phyloP scores from a whole-genome alignment of 2,329 filamentous ascomycete species.

The Amesomyces nigricolor region DNA sequence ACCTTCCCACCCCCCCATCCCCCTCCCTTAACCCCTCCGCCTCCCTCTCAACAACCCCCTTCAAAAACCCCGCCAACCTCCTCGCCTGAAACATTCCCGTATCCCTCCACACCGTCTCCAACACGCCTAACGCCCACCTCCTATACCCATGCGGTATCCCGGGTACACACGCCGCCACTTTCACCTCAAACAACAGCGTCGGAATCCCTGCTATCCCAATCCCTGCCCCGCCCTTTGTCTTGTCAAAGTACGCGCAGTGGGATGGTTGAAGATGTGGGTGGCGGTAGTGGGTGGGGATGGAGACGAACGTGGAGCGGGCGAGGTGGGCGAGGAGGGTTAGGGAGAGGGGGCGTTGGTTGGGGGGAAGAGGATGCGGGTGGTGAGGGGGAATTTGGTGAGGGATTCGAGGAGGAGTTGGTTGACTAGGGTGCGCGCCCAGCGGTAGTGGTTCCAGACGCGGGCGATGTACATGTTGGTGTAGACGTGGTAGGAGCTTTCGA shows the following conservation, averaged over 20 bases:
- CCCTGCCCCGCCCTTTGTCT: constrained; percentile 35
- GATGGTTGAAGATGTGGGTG: constrained; percentile 38
- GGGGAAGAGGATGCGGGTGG: constrained; percentile 30
- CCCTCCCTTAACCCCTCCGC: background rate
- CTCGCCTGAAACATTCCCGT: constrained; percentile 49
- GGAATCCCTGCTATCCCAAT: constrained; percentile 44
- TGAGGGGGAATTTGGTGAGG: constrained; percentile 35
- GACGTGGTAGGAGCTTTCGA: constrained; percentile 48
- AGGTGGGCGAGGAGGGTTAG: constrained; percentile 35
- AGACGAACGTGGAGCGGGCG: constrained; percentile 41
- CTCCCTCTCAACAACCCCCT: constrained; percentile 8
- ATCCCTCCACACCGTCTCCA: constrained; percentile 46
- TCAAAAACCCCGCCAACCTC: constrained; percentile 36
- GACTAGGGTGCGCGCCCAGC: constrained; percentile 51
- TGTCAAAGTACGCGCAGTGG: constrained; percentile 31
- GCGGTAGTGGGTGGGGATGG: constrained; percentile 46
- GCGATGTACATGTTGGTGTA: constrained; percentile 51
- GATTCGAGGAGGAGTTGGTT: constrained; percentile 45
- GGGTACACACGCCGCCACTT: constrained; percentile 42
- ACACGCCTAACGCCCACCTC: constrained; percentile 40
- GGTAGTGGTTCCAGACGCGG: constrained; percentile 54
- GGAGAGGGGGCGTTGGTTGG: constrained; percentile 29
- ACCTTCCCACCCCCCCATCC: too few species aligned
- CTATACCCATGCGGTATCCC: constrained; percentile 39
- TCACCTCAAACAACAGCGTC: constrained; percentile 44